Percentiles rank a stretch among this genome's conserved stretches.
These are phyloP conservation scores for Effrenium voratum DNA, from an alignment of 73 alveolate species.

Conservation along the genomic window DNA sequence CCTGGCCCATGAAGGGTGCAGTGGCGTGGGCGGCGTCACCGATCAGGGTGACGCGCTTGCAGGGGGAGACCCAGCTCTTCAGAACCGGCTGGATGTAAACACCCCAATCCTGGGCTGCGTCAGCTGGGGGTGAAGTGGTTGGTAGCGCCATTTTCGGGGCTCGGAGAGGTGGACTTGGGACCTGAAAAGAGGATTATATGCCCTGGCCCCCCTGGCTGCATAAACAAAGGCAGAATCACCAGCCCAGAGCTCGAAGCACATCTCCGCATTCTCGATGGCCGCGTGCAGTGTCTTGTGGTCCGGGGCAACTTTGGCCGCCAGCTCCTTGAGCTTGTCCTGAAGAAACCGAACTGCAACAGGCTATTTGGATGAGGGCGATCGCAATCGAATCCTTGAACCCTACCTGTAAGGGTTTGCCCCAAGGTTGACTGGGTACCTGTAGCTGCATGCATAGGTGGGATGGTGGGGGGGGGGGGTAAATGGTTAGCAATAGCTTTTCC, in stretches of 20 bases:
- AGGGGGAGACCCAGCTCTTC: conserved; percentile 5
- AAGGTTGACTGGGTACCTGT: too few relatives aligned
- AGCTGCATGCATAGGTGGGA: too few relatives aligned
- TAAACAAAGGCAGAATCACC: neutral
- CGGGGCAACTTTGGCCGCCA: conserved; percentile 35
- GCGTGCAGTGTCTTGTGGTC: neutral
- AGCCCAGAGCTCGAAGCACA: conserved; percentile 17
- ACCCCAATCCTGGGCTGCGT: neutral
- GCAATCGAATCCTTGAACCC: too few relatives aligned
- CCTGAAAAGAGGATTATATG: too few relatives aligned
- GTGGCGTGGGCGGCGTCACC: conserved; percentile 49
- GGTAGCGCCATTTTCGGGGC: too few relatives aligned
- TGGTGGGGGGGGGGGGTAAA: too few relatives aligned
- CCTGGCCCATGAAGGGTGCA: conserved; percentile 52
- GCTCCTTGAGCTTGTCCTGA: conserved; percentile 11
- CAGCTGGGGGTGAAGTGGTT: too few relatives aligned
- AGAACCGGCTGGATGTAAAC: conserved; percentile 16
- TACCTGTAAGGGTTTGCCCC: too few relatives aligned
- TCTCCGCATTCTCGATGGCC: conserved; percentile 34
- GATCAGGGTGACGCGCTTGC: neutral
- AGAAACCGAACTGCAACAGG: too few relatives aligned
- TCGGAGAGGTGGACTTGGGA: too few relatives aligned
- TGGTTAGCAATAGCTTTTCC: too few relatives aligned
- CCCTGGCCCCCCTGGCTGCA: neutral
- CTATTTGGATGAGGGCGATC: too few relatives aligned